These are phyloP conservation scores for Triangularia verruculosa DNA, from an alignment of 2,329 filamentous ascomycete species.

Conservation along the genomic window DNA sequence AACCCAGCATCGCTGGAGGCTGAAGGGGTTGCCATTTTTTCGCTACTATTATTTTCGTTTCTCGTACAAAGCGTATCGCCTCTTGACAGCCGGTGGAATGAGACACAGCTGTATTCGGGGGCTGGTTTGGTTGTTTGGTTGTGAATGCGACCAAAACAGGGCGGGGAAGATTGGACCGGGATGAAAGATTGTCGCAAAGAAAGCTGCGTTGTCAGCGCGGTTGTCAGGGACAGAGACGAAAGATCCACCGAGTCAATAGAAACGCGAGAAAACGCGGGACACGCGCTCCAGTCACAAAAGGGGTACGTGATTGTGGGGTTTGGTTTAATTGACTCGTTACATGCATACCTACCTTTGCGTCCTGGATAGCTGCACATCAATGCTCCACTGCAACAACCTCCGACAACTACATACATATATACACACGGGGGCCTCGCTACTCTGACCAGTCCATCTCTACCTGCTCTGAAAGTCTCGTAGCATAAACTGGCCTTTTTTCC, in stretches of 20 bases:
- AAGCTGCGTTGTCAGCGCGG: neutral
- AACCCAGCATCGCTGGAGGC: slow-evolving; percentile 56
- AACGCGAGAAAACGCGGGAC: slow-evolving; percentile 28
- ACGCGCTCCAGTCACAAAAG: slow-evolving; percentile 15
- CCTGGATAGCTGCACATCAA: too few species aligned
- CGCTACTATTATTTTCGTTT: neutral
- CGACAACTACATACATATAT: too few species aligned
- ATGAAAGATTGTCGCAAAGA: neutral
- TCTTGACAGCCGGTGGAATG: slow-evolving; percentile 7
- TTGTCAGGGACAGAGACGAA: neutral
- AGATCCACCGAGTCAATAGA: slow-evolving; percentile 3
- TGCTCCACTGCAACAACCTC: too few species aligned
- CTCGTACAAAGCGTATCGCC: neutral
- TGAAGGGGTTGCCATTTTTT: slow-evolving; percentile 37
- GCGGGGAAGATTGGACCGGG: slow-evolving; percentile 1
- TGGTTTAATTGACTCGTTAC: slow-evolving; percentile 24
- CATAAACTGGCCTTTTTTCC: neutral
- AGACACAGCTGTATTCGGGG: slow-evolving; percentile 2
- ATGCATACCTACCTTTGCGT: neutral
- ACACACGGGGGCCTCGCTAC: neutral
- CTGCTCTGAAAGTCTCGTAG: neutral
- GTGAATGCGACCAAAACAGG: neutral
- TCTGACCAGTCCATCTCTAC: neutral
- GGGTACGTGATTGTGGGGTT: slow-evolving; percentile 17
- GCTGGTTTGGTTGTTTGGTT: neutral